Evolutionary conservation across 2,329 filamentous ascomycete species (phyloP).

Genomic region (Alternaria gansuensis): DNA sequence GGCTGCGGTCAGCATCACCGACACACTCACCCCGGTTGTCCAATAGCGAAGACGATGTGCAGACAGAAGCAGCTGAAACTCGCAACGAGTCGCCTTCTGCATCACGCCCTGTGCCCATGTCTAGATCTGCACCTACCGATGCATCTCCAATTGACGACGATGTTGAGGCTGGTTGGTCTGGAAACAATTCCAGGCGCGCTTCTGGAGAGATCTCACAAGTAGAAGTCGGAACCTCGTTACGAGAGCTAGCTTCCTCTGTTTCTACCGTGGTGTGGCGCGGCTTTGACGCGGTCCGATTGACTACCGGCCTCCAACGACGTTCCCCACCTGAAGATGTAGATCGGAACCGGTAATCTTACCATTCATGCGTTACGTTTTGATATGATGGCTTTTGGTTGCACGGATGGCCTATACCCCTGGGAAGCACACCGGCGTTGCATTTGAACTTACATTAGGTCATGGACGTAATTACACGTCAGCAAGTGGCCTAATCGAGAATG

Average conservation of each 20-base stretch:
- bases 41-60: conserved; percentile 55
- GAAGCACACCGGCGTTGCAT: conserved; percentile 23
- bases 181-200: conserved; percentile 55
- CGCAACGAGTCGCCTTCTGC: conserved; percentile 61
- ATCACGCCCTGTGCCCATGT: conserved; percentile 58
- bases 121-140: conserved; percentile 24
- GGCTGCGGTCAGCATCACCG: conserved; percentile 34
- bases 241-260: conserved; percentile 46
- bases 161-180: conserved; percentile 49
- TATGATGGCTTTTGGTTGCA: conserved; percentile 24
- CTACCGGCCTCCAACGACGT: conserved; percentile 43
- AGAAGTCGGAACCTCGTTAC: conserved; percentile 38
- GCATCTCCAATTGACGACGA: conserved; percentile 31
- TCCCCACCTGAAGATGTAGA: conserved; percentile 46
- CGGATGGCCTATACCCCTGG: conserved; percentile 32
- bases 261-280: conserved; percentile 50
- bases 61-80: conserved; percentile 57
- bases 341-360: conserved; percentile 41
- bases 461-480: background rate
- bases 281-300: conserved; percentile 44
- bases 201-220: conserved; percentile 26
- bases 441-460: conserved; percentile 1
- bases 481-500: background rate
- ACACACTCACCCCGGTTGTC: conserved; percentile 32
- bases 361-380: conserved; percentile 12